Base-by-base conservation (phyloP, 768 basidiomycete species). In the Russula vinacea region DNA sequence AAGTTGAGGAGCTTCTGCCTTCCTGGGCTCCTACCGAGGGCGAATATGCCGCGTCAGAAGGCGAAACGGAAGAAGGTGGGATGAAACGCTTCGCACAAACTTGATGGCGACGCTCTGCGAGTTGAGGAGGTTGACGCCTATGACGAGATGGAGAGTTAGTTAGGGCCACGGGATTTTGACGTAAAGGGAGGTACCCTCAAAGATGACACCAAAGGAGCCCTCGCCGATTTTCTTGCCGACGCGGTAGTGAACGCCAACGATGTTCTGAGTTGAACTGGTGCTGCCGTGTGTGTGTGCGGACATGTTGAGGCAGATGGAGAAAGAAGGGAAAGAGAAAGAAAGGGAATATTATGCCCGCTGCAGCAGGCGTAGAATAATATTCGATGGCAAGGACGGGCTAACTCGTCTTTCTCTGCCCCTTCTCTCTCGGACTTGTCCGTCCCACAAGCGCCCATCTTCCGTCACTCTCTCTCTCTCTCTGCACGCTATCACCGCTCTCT, bases 181-280 rank as follows among this genome's bases (percentile, higher is more conserved):
- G 62, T 40, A 44, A 37, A 39, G 55, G 32, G 70, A 59, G 51
- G 67, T 63, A 88, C 90, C 91, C 79, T 92, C 91, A 69, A 89
- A 93, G 76, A 92, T 92, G 81, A 98, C 94, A 68, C 97, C 97
- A 75, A 99, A 99, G 8, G 89, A 92, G 67, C 97, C 97, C 76
- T 99, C 97, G 67, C 97, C 97, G 76, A 99, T 98, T 85, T 98
- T 98, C 84, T 91, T 92, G 70, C 96, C 96, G 24, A 98, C 95
- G 62, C 92, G 87, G 79, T 96, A 98, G 79, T 98, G 94, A n/a
- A 90, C 86, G 58, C 96, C 94, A 71, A 97, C 94, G 73, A 96
- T 79, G 76, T 90, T 89, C 65, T 87, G 81, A 49, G 83, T 83
- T 4, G 85, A 83, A 51, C 83, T 80, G 2, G 84, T 78, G 69